Base-by-base conservation (phyloP, 1,284 basidiomycete genomes). In the Ustilago sp. region DNA sequence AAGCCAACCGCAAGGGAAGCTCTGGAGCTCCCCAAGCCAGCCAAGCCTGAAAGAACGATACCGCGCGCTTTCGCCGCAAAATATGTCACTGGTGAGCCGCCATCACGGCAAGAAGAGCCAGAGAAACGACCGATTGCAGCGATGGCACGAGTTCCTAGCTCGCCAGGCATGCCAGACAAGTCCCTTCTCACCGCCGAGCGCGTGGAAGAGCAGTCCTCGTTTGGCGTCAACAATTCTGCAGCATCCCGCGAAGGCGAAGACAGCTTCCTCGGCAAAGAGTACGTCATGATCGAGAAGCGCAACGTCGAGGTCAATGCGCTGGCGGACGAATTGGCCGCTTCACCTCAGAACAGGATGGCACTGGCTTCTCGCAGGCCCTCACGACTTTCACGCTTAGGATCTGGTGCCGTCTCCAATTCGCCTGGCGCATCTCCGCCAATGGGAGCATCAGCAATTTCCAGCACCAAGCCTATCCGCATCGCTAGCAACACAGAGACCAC, bases 211-310 rank as follows among this genome's bases (percentile, higher is more conserved):
- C 47, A 28, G 48, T 15, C 48, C 3, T 34, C 47, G 15, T 13
- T 23, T 7, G 45, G 39, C 17, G 31, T 28, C 12, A 45, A 51
- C 19, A 31, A 63, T 31, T 43, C 58, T 11, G 56, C 58, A n/a
- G 31, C 50, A 2, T 68, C 66, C 1, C 36, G 58, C 13, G 64
- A 61, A 9, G 68, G 66, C 32, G 76, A 80, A 31, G 79, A 80
- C 52, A 77, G 73, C 58, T 77, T 86, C n/a, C 77, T 87, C 5
- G 86, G 86, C 1, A 81, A 82, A 34, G 89, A 89, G 58, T 90
- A 89, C 76, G 89, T 90, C 5, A 88, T 90, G 39, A 88, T 90
- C 13, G 89, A 90, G 83, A 90, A 89, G 83, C 85, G 88, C 38
- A 88, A 88, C 2, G 89, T 90, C 12, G 89, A 90, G 81, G 88